Evolutionary conservation across 78 protist genomes (phyloP), one percentile per base, ranked within the genome.

Genomic region (Pigoraptor vietnamica): DNA sequence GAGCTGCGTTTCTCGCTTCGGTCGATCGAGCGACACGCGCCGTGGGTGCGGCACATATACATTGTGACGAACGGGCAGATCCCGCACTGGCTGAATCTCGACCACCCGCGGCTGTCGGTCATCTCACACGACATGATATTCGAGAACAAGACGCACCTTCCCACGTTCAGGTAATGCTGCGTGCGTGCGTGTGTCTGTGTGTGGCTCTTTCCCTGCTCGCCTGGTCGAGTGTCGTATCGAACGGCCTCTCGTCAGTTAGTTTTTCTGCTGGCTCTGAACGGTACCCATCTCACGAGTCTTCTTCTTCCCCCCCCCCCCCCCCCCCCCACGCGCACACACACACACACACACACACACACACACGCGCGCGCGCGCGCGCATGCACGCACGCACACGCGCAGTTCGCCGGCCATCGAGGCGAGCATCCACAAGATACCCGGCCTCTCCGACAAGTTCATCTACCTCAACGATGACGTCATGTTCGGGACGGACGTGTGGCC

Each of bases 41-140:
- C 98, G 29, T 98, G 99, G 99, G 92, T 98, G 6, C 91, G 98
- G n/a, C 86, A 94, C 34, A 84, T 98, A 25, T 97, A 91, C 84
- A 35, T 98, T 32, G 98, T 98, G 24, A 98, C 99, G 35, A 98
- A 98, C 89, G 98, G 99, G 14, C 99, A 99, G 93, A 93, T 99
- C 37, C 99, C 99, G 0, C 84, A 79, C 39, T 99, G 99, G 99
- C 86, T 99, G 34, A 93, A 98, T 91, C 39, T 94, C 34, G 39
- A 86, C 0, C 87, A 98, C 82, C 99, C 99, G 0, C 94, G 93
- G 40, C 1, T 95, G 0, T 25, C 91, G 1, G 86, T 97, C 56
- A 90, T 98, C 36, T 55, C 98, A 37, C 99, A 99, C 95, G 86
- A 23, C 23, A 91, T 90, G n/a, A 93, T 96, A 14, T 96, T 96